A percentile compares a stretch with the other conserved stretches of the same genome.
Evolutionary conservation across 768 basidiomycete species (phyloP).

Genomic region (Boletus bicolor): DNA sequence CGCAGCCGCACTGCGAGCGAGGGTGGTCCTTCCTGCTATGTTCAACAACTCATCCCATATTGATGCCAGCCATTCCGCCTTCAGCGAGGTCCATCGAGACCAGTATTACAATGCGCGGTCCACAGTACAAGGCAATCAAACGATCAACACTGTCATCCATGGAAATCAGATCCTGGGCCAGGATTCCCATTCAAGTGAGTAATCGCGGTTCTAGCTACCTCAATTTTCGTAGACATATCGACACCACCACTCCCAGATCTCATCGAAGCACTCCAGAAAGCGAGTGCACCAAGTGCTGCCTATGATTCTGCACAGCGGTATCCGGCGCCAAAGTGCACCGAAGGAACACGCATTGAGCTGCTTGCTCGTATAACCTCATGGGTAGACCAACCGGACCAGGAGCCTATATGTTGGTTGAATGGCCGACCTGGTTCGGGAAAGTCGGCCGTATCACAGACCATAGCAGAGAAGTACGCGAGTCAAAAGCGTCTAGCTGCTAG

Average conservation of each 20-base stretch:
- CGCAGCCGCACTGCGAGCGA: too few relatives aligned
- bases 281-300: constrained; percentile 18
- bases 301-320: constrained; percentile 20
- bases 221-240: neutral
- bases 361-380: constrained; percentile 16
- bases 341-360: constrained; percentile 21
- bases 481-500: constrained; percentile 28
- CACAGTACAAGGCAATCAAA: constrained; percentile 18
- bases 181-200: constrained; percentile 7
- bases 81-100: constrained; percentile 17
- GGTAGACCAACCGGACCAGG: constrained; percentile 5
- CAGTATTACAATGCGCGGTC: constrained; percentile 10
- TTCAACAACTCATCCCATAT: constrained; percentile 4
- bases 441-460: constrained; percentile 31
- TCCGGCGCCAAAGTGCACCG: constrained; percentile 22
- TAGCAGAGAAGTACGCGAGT: constrained; percentile 25
- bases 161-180: constrained; percentile 18
- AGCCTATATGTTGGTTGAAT: constrained; percentile 24
- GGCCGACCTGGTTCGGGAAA: constrained; percentile 26
- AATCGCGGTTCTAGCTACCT: neutral
- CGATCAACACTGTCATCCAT: constrained; percentile 14
- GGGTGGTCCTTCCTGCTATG: neutral
- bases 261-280: constrained; percentile 13
- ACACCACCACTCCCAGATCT: constrained; percentile 1
- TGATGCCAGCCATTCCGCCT: neutral